Base-by-base conservation (phyloP, 441 rosid species). In the Erysimum cheiri region DNA sequence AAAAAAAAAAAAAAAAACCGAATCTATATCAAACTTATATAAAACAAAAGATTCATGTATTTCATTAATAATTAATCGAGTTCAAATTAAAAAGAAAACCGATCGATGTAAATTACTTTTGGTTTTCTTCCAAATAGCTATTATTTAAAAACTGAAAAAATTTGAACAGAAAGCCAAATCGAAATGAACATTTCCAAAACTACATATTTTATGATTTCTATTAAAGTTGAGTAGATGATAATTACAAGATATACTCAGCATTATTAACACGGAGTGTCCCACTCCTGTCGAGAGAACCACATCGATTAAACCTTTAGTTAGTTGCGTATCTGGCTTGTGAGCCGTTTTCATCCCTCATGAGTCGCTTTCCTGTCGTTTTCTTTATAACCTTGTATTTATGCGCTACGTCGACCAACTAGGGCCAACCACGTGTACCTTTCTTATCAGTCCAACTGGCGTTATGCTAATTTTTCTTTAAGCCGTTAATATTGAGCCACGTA, bases 321-420 rank as follows among this genome's bases (percentile, higher is more conserved):
- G 72, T 73, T 73, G 72, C 72, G 72, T 73, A 12, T 66, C n/a
- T 41, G 55, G 56, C 48, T 73, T 66, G 61, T 66, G 62, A 67
- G 77, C 63, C 77, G 73, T 67, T 73, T 67, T 67, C 24, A 14
- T 35, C 49, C 7, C 15, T 67, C 71, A 72, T 15, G 44, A 24
- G 62, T 73, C 77, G 36, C 60, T 72, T 58, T 64, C 66, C 3
- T 48, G 71, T 72, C 77, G 77, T 73, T 66, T 72, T 59, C 72
- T 60, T 37, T 13, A 5, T 7, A 32, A 58, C 61, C 55, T 32
- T 66, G 67, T 59, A 29, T 57, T 39, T 47, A 72, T 64, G 48
- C 32, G 46, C 71, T 10, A 44, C 6, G 28, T 31, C 66, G 67
- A 58, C 77, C 53, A 73, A 31, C 24, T n/a, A 0, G 7, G 61